phyloP scores from a whole-genome alignment of 768 basidiomycete genomes.

The Pleurotus giganteus region DNA sequence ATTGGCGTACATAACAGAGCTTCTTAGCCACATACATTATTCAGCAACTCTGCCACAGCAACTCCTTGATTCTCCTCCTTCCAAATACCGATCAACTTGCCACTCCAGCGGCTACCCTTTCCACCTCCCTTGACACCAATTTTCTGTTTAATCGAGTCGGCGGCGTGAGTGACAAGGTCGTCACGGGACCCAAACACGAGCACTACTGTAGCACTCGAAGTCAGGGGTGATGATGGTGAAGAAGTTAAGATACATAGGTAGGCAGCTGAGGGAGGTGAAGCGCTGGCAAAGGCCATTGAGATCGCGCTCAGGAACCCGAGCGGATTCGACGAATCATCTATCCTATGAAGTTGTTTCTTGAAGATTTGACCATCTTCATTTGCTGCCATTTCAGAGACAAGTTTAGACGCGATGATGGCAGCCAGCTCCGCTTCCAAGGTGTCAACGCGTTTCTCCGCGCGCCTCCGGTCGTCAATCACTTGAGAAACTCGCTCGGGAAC shows the following conservation, averaged over 20 bases:
- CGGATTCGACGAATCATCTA: slow-evolving; percentile 57
- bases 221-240: slow-evolving; percentile 55
- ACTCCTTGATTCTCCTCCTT: slow-evolving; percentile 43
- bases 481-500: slow-evolving; percentile 69
- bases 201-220: slow-evolving; percentile 49
- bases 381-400: slow-evolving; percentile 35
- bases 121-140: slow-evolving; percentile 75
- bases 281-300: slow-evolving; percentile 41
- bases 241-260: slow-evolving; percentile 60
- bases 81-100: slow-evolving; percentile 69
- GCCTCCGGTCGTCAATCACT: slow-evolving; percentile 65
- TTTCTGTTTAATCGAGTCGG: slow-evolving; percentile 55
- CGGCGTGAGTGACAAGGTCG: slow-evolving; percentile 53
- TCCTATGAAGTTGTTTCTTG: slow-evolving; percentile 53
- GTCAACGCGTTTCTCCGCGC: slow-evolving; percentile 61
- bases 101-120: slow-evolving; percentile 74
- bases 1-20: not conserved
- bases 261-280: slow-evolving; percentile 16
- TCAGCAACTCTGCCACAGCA: slow-evolving; percentile 36
- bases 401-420: slow-evolving; percentile 37
- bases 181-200: slow-evolving; percentile 63
- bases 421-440: slow-evolving; percentile 72
- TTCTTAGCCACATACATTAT: not conserved
- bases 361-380: slow-evolving; percentile 26
- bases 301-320: slow-evolving; percentile 62